Evolutionary conservation across 2,329 filamentous ascomycete genomes (phyloP), one percentile per base, ranked within the genome.

Genomic region (Aspergillus neotritici): DNA sequence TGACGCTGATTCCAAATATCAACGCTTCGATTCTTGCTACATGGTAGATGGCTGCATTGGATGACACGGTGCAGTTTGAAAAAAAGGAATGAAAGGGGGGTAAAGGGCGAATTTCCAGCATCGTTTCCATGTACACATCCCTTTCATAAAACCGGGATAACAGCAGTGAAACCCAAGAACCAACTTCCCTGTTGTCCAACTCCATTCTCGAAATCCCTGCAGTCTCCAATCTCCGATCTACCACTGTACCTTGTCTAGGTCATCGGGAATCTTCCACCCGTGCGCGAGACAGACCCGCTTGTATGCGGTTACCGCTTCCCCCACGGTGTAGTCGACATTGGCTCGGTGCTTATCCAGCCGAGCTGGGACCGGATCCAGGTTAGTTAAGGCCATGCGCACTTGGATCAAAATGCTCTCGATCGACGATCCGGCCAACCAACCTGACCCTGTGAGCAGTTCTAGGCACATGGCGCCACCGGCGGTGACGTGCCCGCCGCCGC

Each of bases 401-500:
- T 94, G 86, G 17, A 94, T 63, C 11, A 96, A 69, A 3, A 95
- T 82, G 40, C 80, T 84, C 61, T 95, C 89, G 52, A 95, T 82
- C 13, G 78, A 81, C 39, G 76, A 79, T 1, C 78, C 82, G 0
- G 85, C 81, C 15, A 76, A 81, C 90, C 90, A 96, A 17, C 89
- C 90, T 5, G 80, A 79, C 62, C 83, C 88, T 1, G 89, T 94
- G 49, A 95, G 74, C 4, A 93, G 74, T 64, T 93, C 83, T 80
- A 94, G 90, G 63, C 81, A 84, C 68, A 96, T 79, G 1, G 89
- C 86, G 1, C 90, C 90, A 16, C 90, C 90, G 1, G 74, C 70
- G 0, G 90, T 94, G 47, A 96, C 83, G 61, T 95, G 87, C 0
- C 89, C 89, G 16, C 90, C 90, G 14, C 89, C 90, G 4, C 88